phyloP scores from a whole-genome alignment of 2,329 filamentous ascomycete species.

The Neofusicoccum kwambonambiense region DNA sequence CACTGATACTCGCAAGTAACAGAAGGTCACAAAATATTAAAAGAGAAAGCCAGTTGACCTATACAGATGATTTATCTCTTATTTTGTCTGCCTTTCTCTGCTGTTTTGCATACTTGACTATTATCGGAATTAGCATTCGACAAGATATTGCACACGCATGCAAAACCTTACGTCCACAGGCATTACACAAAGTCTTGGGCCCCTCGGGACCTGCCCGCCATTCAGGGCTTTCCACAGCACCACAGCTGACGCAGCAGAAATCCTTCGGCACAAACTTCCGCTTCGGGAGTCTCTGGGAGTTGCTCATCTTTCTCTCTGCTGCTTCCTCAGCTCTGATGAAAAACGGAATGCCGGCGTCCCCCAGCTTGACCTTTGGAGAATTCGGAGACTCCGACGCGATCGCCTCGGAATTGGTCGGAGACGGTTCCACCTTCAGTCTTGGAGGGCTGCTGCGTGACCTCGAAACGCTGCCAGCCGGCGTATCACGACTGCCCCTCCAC shows the following conservation, averaged over 20 bases:
- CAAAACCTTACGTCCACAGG: conserved; percentile 70
- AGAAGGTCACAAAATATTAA: no score
- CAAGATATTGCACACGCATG: background rate
- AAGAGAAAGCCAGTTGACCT: background rate
- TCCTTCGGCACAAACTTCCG: conserved; percentile 71
- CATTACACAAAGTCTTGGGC: conserved; percentile 93
- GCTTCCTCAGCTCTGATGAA: background rate
- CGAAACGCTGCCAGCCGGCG: background rate
- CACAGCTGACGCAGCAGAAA: conserved; percentile 94
- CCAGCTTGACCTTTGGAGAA: background rate
- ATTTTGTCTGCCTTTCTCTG: background rate
- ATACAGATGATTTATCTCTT: background rate
- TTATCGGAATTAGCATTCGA: background rate
- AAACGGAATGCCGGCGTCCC: background rate
- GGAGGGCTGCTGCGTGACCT: background rate
- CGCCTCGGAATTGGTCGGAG: background rate
- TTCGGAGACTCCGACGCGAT: background rate
- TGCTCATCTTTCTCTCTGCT: background rate
- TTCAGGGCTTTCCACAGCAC: conserved; percentile 89
- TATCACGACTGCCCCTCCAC: no score
- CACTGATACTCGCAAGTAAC: no score
- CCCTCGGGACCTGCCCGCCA: conserved; percentile 93
- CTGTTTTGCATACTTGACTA: background rate
- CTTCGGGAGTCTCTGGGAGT: conserved; percentile 49
- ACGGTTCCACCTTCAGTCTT: background rate